Evolutionary conservation across 2,329 filamentous ascomycete species (phyloP).

Genomic region (Rutstroemia sp.): DNA sequence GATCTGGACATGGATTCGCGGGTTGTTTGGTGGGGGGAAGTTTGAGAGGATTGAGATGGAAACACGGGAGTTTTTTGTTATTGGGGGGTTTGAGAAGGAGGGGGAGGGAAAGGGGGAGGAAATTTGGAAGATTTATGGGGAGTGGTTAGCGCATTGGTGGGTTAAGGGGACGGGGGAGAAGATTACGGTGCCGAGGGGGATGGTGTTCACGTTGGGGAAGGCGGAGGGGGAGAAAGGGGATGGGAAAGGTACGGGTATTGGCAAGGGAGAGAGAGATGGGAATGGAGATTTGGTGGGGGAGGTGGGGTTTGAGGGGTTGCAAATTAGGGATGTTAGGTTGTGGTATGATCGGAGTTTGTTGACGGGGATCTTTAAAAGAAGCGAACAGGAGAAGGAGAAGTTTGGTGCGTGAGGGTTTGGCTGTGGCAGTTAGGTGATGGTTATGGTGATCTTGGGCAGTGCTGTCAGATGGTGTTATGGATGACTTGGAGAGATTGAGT

Average conservation of each 20-base stretch:
- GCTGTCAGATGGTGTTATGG: too few relatives aligned
- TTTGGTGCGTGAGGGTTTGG: not conserved
- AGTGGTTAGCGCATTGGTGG: constrained; percentile 11
- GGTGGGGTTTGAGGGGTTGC: constrained; percentile 11
- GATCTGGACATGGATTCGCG: constrained; percentile 6
- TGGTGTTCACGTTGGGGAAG: constrained; percentile 1
- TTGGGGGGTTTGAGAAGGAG: not conserved
- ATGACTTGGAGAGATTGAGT: not conserved
- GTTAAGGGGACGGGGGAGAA: not conserved
- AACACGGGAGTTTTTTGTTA: not conserved
- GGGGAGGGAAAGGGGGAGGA: not conserved
- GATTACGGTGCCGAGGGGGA: constrained; percentile 5
- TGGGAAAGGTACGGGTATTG: not conserved
- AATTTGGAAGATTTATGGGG: constrained; percentile 4
- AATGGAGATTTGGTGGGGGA: not conserved
- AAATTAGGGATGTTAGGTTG: constrained; percentile 11
- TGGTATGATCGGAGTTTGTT: constrained; percentile 13
- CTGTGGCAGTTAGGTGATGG: too few relatives aligned
- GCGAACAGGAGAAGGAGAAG: constrained; percentile 8
- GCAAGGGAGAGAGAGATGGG: not conserved
- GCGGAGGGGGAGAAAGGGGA: constrained; percentile 7
- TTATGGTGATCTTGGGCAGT: too few relatives aligned
- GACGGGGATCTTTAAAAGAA: not conserved
- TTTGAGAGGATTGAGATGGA: constrained; percentile 5
- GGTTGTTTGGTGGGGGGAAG: not conserved